These are phyloP conservation scores for Gliomastix tumulicola DNA, from an alignment of 2,329 filamentous ascomycete species.

Conservation along the genomic window DNA sequence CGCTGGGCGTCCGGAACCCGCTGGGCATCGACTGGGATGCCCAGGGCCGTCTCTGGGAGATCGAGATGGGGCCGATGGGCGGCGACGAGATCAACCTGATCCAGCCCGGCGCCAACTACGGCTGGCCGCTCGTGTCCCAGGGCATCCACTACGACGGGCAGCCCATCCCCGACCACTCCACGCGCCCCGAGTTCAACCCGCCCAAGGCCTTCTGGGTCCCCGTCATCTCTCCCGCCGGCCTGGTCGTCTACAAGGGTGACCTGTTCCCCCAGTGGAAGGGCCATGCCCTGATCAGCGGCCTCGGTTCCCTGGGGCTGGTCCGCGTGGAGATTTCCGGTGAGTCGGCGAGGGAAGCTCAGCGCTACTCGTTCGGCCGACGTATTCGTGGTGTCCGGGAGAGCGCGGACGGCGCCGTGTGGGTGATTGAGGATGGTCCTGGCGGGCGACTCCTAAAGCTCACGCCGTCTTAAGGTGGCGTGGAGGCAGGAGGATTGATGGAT, in stretches of 20 bases:
- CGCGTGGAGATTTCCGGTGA: constrained; percentile 20
- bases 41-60: constrained; percentile 23
- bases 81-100: constrained; percentile 27
- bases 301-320: constrained; percentile 17
- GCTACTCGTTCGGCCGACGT: no score
- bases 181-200: constrained; percentile 18
- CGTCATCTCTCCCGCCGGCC: constrained; percentile 22
- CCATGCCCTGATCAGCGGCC: constrained; percentile 21
- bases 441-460: no score
- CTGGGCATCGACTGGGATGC: constrained; percentile 24
- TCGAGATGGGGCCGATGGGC: constrained; percentile 25
- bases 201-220: constrained; percentile 24
- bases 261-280: constrained; percentile 22
- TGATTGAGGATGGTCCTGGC: no score
- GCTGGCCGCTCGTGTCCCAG: constrained; percentile 22
- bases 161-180: constrained; percentile 19
- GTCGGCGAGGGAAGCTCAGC: no score
- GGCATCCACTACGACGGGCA: constrained; percentile 22
- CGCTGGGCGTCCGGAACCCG: constrained; percentile 22
- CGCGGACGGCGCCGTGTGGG: no score
- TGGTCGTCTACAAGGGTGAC: constrained; percentile 25
- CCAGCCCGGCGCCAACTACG: constrained; percentile 22
- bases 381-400: no score
- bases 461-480: no score
- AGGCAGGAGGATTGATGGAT: no score